phyloP scores from a whole-genome alignment of 805 yeast genomes.

The Saccharomycopsis amapae region DNA sequence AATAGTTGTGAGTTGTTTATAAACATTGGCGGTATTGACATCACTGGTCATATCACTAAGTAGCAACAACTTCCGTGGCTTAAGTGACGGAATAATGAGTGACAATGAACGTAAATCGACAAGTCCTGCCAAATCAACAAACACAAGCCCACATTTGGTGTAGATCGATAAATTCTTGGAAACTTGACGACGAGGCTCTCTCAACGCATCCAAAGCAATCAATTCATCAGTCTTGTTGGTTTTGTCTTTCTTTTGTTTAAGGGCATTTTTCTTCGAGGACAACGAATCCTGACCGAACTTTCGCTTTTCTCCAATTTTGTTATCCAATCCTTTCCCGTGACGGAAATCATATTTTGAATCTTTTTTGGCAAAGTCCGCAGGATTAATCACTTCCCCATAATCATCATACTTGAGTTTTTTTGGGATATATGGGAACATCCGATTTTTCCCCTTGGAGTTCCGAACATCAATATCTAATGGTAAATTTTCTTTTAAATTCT shows the following conservation, averaged over 20 bases:
- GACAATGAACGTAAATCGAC: slow-evolving; percentile 79
- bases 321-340: neutral
- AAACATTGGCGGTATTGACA: slow-evolving; percentile 18
- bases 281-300: slow-evolving; percentile 17
- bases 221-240: slow-evolving; percentile 45
- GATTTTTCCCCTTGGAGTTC: slow-evolving; percentile 38
- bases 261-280: slow-evolving; percentile 1
- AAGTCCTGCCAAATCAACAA: slow-evolving; percentile 73
- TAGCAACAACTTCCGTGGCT: slow-evolving; percentile 66
- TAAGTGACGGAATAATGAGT: slow-evolving; percentile 68
- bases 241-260: slow-evolving; percentile 12
- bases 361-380: slow-evolving; percentile 51
- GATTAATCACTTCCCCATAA: slow-evolving; percentile 74
- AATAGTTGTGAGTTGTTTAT: slow-evolving; percentile 24
- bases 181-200: slow-evolving; percentile 44
- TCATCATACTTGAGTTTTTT: slow-evolving; percentile 71
- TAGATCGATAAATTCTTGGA: slow-evolving; percentile 31
- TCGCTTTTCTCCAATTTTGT: slow-evolving; percentile 19
- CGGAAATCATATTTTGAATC: slow-evolving; percentile 27
- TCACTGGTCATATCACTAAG: slow-evolving; percentile 38
- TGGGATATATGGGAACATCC: slow-evolving; percentile 71
- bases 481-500: slow-evolving; percentile 23
- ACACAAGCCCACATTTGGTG: slow-evolving; percentile 65
- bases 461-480: slow-evolving; percentile 31
- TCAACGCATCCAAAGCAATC: slow-evolving; percentile 42